These are phyloP conservation scores for Vigna radiata DNA, from an alignment of 306 rosid species.

Conservation along the genomic window DNA sequence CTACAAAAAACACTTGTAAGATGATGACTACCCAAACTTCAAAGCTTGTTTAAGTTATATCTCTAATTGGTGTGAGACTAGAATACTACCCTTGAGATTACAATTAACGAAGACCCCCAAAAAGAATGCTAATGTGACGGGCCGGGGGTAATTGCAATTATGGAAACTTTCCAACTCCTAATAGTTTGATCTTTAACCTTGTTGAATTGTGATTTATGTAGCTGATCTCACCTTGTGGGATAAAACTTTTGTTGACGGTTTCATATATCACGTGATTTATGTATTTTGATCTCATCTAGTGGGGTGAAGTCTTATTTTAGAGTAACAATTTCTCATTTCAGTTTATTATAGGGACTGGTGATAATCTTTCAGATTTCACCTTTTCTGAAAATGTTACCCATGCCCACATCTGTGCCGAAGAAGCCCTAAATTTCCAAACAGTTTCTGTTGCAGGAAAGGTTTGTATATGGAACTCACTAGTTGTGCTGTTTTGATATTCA, in stretches of 20 bases:
- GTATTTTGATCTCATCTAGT: conserved; percentile 1
- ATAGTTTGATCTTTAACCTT: not conserved
- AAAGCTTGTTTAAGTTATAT: too few species aligned
- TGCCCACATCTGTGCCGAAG: conserved; percentile 91
- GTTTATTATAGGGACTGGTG: conserved; percentile 87
- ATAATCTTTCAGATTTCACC: conserved; percentile 77
- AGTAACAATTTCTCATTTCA: conserved; percentile 81
- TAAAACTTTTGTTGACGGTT: not conserved
- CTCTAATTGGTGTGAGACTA: not conserved
- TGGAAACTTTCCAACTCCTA: not conserved
- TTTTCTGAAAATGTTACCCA: conserved; percentile 80
- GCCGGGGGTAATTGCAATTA: not conserved
- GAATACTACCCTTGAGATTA: too few species aligned
- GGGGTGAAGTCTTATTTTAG: conserved; percentile 40
- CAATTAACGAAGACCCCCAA: not conserved
- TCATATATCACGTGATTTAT: conserved; percentile 33
- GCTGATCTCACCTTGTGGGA: not conserved
- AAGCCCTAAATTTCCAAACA: conserved; percentile 70
- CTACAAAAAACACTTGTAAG: not conserved
- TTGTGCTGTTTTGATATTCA: conserved; percentile 36
- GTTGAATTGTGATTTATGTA: not conserved
- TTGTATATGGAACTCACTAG: conserved; percentile 41
- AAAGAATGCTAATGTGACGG: not conserved
- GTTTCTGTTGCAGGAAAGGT: conserved; percentile 90
- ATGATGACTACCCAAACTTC: too few species aligned